A percentile compares a stretch with the other conserved stretches of the same genome.
phyloP scores from a whole-genome alignment of 2,329 filamentous ascomycete genomes.

The Fusarium begoniae region DNA sequence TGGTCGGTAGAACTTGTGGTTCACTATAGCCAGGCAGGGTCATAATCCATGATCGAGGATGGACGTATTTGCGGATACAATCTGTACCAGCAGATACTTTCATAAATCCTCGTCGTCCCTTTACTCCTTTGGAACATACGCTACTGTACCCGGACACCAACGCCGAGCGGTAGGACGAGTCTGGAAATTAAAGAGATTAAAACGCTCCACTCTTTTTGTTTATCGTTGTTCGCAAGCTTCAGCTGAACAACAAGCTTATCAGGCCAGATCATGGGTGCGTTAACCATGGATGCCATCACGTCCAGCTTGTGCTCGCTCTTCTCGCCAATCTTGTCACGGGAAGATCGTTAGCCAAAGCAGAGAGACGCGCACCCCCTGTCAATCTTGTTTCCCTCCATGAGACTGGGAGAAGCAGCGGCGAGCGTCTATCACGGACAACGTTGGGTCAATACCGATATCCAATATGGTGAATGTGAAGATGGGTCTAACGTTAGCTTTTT shows the following conservation, averaged over 20 bases:
- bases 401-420: not conserved
- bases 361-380: slow-evolving; percentile 30
- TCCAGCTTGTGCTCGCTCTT: slow-evolving; percentile 28
- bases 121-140: slow-evolving; percentile 24
- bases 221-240: slow-evolving; percentile 1
- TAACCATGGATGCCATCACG: slow-evolving; percentile 7
- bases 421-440: not conserved
- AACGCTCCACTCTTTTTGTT: slow-evolving; percentile 31
- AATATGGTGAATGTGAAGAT: not conserved
- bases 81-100: slow-evolving; percentile 22
- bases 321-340: slow-evolving; percentile 43
- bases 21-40: not conserved
- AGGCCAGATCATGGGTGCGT: not conserved
- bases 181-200: slow-evolving; percentile 42
- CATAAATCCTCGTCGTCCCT: not conserved
- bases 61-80: not conserved
- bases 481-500: not conserved
- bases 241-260: slow-evolving; percentile 9
- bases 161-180: slow-evolving; percentile 29
- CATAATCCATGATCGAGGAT: not conserved
- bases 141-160: slow-evolving; percentile 21
- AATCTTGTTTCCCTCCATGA: slow-evolving; percentile 17
- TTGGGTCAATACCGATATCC: not conserved
- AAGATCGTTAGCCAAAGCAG: slow-evolving; percentile 38
- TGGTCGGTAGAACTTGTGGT: not conserved